These are phyloP conservation scores for Tricholoma hemisulphureum DNA, from an alignment of 768 basidiomycete species.

Conservation along the genomic window DNA sequence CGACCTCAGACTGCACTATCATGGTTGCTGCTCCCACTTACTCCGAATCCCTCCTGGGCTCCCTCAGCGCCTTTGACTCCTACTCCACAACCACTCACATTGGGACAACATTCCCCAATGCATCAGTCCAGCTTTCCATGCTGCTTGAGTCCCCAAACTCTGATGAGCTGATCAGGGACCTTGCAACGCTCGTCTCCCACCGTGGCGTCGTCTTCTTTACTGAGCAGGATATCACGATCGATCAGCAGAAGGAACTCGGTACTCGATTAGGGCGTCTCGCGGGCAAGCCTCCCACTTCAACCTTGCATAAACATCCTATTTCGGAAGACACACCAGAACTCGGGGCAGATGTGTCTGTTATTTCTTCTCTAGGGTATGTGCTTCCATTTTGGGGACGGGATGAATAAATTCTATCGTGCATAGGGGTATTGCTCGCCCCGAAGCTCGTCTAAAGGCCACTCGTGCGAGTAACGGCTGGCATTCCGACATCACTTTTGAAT, in stretches of 20 bases:
- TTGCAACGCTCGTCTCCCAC: constrained; percentile 51
- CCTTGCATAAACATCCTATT: constrained; percentile 57
- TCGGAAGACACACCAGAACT: constrained; percentile 48
- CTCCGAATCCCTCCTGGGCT: constrained; percentile 32
- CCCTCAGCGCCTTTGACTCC: constrained; percentile 34
- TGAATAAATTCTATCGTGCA: background rate
- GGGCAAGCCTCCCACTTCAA: constrained; percentile 47
- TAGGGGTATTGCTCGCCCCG: constrained; percentile 41
- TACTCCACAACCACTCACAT: constrained; percentile 51
- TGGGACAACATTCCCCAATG: constrained; percentile 50
- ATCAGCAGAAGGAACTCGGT: constrained; percentile 51
- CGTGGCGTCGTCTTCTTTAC: constrained; percentile 69
- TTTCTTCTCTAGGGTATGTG: constrained; percentile 42
- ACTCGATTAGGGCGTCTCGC: constrained; percentile 47
- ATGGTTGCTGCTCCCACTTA: constrained; percentile 28
- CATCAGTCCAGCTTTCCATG: constrained; percentile 44
- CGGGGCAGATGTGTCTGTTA: constrained; percentile 53
- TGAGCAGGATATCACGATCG: constrained; percentile 47
- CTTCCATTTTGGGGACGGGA: background rate
- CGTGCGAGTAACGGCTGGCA: constrained; percentile 51
- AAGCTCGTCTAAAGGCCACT: constrained; percentile 20
- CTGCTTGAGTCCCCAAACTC: constrained; percentile 44
- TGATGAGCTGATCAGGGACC: constrained; percentile 52
- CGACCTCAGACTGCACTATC: too few species aligned
- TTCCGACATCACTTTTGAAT: constrained; percentile 61